Conservation (phyloP, 768 basidiomycete genomes). For the Termitomyces heimii region DNA sequence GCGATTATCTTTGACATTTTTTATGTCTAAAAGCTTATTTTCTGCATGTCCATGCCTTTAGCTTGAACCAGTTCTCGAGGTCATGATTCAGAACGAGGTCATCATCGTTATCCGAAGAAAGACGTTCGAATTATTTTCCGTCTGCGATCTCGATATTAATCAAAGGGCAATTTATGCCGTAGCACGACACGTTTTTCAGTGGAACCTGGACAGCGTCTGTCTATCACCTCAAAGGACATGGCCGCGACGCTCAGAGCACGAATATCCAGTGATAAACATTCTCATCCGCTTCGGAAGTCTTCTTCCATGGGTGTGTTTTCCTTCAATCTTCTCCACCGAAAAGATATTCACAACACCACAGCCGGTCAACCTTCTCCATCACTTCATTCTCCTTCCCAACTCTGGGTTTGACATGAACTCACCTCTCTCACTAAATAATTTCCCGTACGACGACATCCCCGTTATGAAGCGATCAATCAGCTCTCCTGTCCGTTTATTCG, state of each 20-base stretch:
- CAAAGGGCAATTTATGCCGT: conserved; percentile 33
- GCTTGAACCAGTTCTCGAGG: conserved; percentile 34
- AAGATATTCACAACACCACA: conserved; percentile 6
- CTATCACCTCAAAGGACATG: conserved; percentile 27
- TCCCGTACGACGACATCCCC: conserved; percentile 39
- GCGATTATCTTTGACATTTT: not conserved
- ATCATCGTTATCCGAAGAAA: conserved; percentile 38
- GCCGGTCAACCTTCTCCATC: conserved; percentile 67
- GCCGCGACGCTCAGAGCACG: conserved; percentile 2
- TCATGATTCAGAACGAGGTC: conserved; percentile 35
- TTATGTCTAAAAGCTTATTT: not conserved
- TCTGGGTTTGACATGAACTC: conserved; percentile 22
- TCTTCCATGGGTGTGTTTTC: conserved; percentile 45
- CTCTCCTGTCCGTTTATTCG: conserved; percentile 54
- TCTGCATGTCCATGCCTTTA: conserved; percentile 8
- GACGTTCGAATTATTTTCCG: conserved; percentile 37
- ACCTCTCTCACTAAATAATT: conserved; percentile 26
- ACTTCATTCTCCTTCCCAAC: conserved; percentile 47
- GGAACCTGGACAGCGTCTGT: conserved; percentile 48
- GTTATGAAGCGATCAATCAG: conserved; percentile 34
- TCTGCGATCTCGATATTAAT: conserved; percentile 20
- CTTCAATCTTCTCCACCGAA: not conserved
- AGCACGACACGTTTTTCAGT: conserved; percentile 43
- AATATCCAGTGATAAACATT: conserved; percentile 36
- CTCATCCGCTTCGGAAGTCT: conserved; percentile 54